Evolutionary conservation across 495 filamentous ascomycete species (phyloP).

Genomic region (Hyaloscypha hepaticicola): DNA sequence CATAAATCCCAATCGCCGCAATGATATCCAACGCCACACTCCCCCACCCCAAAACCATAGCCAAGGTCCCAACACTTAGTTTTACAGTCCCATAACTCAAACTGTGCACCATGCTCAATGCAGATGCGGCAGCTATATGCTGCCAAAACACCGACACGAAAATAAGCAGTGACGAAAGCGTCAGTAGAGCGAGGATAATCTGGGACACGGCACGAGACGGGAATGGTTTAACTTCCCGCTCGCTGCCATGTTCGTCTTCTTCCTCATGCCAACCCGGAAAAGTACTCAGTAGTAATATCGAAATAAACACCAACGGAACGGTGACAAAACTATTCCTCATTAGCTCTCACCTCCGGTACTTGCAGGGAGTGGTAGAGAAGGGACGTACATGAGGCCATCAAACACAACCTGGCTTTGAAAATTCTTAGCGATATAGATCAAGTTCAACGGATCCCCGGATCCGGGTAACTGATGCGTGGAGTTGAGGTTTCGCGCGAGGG

Average conservation of each 20-base stretch:
- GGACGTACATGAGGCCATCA: conserved; percentile 63
- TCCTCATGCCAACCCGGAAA: conserved; percentile 79
- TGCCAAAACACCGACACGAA: conserved; percentile 74
- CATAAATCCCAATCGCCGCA: conserved; percentile 83
- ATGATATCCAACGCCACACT: conserved; percentile 85
- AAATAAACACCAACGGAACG: conserved; percentile 72
- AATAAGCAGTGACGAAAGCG: conserved; percentile 71
- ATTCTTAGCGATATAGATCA: conserved; percentile 71
- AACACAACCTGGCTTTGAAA: conserved; percentile 79
- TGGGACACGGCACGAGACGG: conserved; percentile 68
- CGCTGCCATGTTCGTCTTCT: conserved; percentile 58
- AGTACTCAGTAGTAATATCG: conserved; percentile 67
- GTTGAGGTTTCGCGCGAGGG: conserved; percentile 51
- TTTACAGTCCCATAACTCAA: conserved; percentile 88
- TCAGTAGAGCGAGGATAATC: conserved; percentile 69
- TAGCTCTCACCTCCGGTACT: not conserved
- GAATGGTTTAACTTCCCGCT: conserved; percentile 70
- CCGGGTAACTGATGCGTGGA: conserved; percentile 56
- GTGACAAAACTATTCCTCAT: conserved; percentile 28
- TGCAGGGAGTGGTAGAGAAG: not conserved
- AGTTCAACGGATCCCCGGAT: conserved; percentile 69
- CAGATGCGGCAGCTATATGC: conserved; percentile 89
- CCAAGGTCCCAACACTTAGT: conserved; percentile 80
- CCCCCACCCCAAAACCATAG: conserved; percentile 95
- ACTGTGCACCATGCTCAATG: conserved; percentile 83